Conservation (phyloP, 1,139 yeast species). For the Candida sp. region DNA sequence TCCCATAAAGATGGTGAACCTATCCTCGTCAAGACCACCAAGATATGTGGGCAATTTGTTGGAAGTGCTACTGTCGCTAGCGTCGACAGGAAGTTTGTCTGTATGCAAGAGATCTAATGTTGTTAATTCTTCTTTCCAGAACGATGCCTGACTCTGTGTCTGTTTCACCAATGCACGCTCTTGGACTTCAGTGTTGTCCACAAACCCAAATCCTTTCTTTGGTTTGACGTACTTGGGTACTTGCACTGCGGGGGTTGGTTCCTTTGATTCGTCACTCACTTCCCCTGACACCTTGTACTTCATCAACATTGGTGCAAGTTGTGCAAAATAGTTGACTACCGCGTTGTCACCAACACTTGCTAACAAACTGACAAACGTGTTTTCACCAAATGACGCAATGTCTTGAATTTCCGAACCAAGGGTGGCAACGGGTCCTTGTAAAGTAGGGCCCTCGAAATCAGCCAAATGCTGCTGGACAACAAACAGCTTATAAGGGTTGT, state of each 20-base stretch:
- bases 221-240: constrained; percentile 30
- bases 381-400: constrained; percentile 11
- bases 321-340: constrained; percentile 27
- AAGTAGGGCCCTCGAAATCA: constrained; percentile 13
- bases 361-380: constrained; percentile 25
- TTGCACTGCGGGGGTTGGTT: constrained; percentile 3
- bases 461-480: constrained; percentile 18
- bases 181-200: constrained; percentile 26
- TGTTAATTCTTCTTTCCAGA: constrained; percentile 18
- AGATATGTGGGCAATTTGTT: constrained; percentile 7
- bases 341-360: constrained; percentile 21
- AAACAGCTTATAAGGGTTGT: constrained; percentile 16
- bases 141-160: constrained; percentile 8
- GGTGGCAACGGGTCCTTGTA: constrained; percentile 29
- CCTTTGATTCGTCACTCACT: background rate
- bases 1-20: constrained; percentile 13
- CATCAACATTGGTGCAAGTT: constrained; percentile 37
- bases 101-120: constrained; percentile 17
- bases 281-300: constrained; percentile 11
- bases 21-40: constrained; percentile 10
- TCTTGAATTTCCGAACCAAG: constrained; percentile 8
- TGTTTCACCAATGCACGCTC: constrained; percentile 6
- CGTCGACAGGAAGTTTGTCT: constrained; percentile 15
- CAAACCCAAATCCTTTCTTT: constrained; percentile 41
- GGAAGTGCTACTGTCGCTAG: background rate